Evolutionary conservation across 1,284 basidiomycete genomes (phyloP), one percentile per base, ranked within the genome.

Genomic region (Hortiboletus rubellus): DNA sequence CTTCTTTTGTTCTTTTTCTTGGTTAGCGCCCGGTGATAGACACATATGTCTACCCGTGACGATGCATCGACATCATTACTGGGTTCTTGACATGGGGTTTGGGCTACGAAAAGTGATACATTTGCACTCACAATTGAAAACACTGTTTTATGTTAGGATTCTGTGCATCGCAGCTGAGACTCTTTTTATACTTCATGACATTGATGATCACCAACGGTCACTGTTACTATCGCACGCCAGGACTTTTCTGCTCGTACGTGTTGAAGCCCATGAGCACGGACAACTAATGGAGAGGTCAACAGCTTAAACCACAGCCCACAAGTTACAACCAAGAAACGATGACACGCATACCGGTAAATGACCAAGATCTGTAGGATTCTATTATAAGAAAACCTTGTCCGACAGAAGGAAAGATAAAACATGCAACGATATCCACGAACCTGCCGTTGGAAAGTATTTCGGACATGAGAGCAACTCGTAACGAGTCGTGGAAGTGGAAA

Each of bases 111-210:
- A 12, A 43, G 5, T 7, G 0, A 7, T 17, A 30, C 5, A 14
- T 7, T 33, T 2, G n/a, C 4, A 40, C 57, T 57, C 65, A 87
- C 87, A 88, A 74, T 22, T 71, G 60, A 56, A 85, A 78, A 0
- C 70, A 70, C 2, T 78, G 73, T 61, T 82, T 86, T 49, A 83
- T 71, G 64, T 89, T 88, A 0, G 84, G 80, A 58, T 85, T 87
- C 64, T 88, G 86, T 0, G 87, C 86, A 53, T 89, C 86, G 24
- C 74, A 75, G 0, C 87, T 87, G 3, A 89, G 79, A 15, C 76
- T 68, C 15, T n/a, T n/a, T n/a, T n/a, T n/a, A n/a, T n/a, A 81
- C 74, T 62, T 89, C 87, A 58, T 82, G 78, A 3, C 58, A 58
- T 18, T 79, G 75, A 24, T 79, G 74, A 5, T 74, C 73, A 55